Base-by-base conservation (phyloP, 177 flowering plant genomes). In the Vitis hybrid region DNA sequence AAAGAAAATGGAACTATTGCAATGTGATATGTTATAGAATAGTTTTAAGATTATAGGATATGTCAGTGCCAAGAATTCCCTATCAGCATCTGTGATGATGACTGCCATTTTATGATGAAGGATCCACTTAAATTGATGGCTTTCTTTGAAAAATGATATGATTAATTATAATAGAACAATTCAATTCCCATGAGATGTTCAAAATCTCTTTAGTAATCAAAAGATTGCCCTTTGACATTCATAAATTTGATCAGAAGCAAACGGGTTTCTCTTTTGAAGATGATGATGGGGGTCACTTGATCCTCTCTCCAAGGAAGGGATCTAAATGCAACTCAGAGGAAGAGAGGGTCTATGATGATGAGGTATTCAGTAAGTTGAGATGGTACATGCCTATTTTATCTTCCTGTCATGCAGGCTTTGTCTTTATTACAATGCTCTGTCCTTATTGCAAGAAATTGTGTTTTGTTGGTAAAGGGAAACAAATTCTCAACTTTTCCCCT, bases 341-440 rank as follows among this genome's bases (percentile, higher is more conserved):
- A 52, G 80, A 79, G 63, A 61, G 63, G 11, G 67, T 76, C 13
- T 79, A 80, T 63, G 76, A 72, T 70, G 73, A 74, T 64, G 78
- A 81, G 81, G 88, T 82, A 77, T 6, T 57, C n/a, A 9, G 28
- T 22, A 56, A 17, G 20, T 9, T 3, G 9, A 18, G 56, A 15
- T 52, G 8, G 6, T 11, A n/a, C 6, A 4, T 24, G 6, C 59
- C 20, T 18, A 9, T 15, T 58, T 54, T 11, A 7, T 31, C 28
- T 57, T 53, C 17, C 52, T 53, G 55, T 13, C 59, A 20, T 20
- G 44, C 0, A 7, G 6, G 44, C 44, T 7, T 38, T 38, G 9
- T 58, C 24, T 63, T 33, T 19, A 33, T 62, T 71, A 11, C 19
- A 4, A 38, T 6, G 8, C 49, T 22, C n/a, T 22, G 18, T 11